Conservation (phyloP, 768 basidiomycete genomes). For the Russula emetica region DNA sequence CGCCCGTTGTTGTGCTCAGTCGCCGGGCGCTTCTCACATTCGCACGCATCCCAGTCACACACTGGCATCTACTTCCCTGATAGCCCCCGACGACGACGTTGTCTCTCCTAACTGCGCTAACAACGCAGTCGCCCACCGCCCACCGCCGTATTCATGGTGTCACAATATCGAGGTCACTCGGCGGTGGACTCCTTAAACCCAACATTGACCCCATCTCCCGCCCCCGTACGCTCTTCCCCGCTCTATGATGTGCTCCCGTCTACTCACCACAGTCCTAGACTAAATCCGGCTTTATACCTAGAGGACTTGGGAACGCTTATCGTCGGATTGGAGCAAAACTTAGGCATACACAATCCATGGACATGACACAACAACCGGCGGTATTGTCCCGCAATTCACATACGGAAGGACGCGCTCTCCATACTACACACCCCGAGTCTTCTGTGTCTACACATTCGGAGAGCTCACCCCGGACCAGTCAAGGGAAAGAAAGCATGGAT, state of each 20-base stretch:
- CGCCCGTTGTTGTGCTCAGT: background rate
- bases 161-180: background rate
- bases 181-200: background rate
- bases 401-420: background rate
- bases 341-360: constrained; percentile 13
- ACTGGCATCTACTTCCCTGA: too few relatives aligned
- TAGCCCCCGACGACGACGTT: background rate
- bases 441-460: constrained; percentile 14
- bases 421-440: constrained; percentile 1
- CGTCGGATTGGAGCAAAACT: constrained; percentile 19
- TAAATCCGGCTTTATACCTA: constrained; percentile 12
- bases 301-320: constrained; percentile 17
- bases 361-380: constrained; percentile 4
- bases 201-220: constrained; percentile 4
- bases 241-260: background rate
- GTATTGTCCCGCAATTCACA: background rate
- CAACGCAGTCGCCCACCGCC: constrained; percentile 1
- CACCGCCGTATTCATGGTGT: constrained; percentile 10
- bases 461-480: constrained; percentile 19
- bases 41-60: background rate
- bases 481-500: constrained; percentile 21
- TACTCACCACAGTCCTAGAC: constrained; percentile 12
- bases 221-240: background rate
- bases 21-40: background rate
- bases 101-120: background rate